Evolutionary conservation across 257 asterid genomes (phyloP).

Genomic region (Coffea eugenioides): DNA sequence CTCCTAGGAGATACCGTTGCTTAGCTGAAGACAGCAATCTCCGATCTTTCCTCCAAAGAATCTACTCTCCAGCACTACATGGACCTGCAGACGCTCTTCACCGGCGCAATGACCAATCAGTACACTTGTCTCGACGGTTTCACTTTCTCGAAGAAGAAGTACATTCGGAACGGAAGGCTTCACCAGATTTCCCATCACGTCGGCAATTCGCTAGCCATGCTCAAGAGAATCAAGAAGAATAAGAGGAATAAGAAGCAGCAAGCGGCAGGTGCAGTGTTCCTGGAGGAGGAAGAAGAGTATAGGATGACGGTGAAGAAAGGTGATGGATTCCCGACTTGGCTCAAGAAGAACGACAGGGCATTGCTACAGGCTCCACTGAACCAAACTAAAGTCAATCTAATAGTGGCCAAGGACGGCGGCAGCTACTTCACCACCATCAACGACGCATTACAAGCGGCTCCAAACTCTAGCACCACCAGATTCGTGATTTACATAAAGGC

Average conservation of each 20-base stretch:
- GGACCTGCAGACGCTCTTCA: slow-evolving; percentile 71
- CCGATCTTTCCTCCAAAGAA: slow-evolving; percentile 36
- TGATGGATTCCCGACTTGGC: slow-evolving; percentile 71
- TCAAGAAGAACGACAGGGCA: slow-evolving; percentile 52
- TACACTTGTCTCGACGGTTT: slow-evolving; percentile 92
- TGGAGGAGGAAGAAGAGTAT: slow-evolving; percentile 40
- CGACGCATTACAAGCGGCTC: slow-evolving; percentile 65
- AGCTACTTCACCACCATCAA: slow-evolving; percentile 72
- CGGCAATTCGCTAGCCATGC: slow-evolving; percentile 83
- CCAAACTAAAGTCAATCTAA: slow-evolving; percentile 37
- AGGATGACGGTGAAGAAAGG: slow-evolving; percentile 7
- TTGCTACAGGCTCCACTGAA: slow-evolving; percentile 54
- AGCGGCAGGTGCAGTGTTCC: slow-evolving; percentile 4
- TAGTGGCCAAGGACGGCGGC: slow-evolving; percentile 79
- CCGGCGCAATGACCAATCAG: slow-evolving; percentile 95
- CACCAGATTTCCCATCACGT: slow-evolving; percentile 61
- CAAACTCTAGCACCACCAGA: slow-evolving; percentile 65
- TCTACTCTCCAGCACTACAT: slow-evolving; percentile 41
- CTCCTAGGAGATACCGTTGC: slow-evolving; percentile 53
- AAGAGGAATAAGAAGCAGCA: not conserved
- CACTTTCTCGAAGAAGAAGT: slow-evolving; percentile 47
- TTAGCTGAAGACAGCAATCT: slow-evolving; percentile 40
- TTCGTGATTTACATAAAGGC: slow-evolving; percentile 79
- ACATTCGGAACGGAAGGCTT: slow-evolving; percentile 50
- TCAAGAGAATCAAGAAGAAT: slow-evolving; percentile 49